These are phyloP conservation scores for Cryphonectria nitschkei DNA, from an alignment of 2,329 filamentous ascomycete species.

Conservation along the genomic window DNA sequence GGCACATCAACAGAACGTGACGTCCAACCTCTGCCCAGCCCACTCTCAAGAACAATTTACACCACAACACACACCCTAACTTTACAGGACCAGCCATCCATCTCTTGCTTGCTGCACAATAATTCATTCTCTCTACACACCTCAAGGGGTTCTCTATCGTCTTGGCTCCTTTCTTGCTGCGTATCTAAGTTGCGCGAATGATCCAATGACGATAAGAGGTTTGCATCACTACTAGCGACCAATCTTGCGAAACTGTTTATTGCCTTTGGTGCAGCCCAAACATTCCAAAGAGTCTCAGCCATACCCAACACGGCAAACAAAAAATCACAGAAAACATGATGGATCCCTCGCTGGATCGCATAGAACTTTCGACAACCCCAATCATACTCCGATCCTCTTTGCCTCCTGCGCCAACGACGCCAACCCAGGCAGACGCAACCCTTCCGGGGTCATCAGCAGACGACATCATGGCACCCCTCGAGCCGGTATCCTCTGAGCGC, in stretches of 20 bases:
- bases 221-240: constrained; percentile 9
- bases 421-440: constrained; percentile 19
- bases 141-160: neutral
- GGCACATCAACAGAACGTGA: neutral
- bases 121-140: neutral
- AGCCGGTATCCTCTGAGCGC: constrained; percentile 66
- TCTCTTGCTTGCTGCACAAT: constrained; percentile 7
- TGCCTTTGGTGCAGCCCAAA: neutral
- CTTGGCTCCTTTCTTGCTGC: neutral
- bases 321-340: constrained; percentile 4
- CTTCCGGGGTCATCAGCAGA: neutral
- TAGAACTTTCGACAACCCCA: constrained; percentile 23
- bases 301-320: constrained; percentile 8
- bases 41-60: neutral
- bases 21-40: neutral
- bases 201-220: neutral
- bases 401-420: constrained; percentile 19
- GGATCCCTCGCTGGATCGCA: constrained; percentile 21
- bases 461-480: constrained; percentile 50
- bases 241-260: constrained; percentile 9
- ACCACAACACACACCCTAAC: neutral
- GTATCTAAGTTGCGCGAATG: neutral
- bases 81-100: neutral
- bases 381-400: constrained; percentile 13
- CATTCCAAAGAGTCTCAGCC: neutral